Evolutionary conservation across 75 land plant species (phyloP).

Genomic region (Selaginella tamariscina): DNA sequence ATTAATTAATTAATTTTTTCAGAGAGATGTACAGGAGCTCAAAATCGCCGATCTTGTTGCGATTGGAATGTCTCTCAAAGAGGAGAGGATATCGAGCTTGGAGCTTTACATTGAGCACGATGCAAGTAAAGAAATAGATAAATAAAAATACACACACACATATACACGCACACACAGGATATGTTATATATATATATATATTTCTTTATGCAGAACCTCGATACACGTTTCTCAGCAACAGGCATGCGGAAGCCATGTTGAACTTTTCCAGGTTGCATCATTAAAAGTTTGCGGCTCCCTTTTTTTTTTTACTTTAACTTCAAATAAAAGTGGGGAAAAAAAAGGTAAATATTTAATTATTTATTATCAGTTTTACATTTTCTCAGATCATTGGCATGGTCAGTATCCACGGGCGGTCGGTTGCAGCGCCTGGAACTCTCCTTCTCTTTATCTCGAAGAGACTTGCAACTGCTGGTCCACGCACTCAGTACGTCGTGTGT

Average conservation of each 20-base stretch:
- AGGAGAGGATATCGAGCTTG: not conserved
- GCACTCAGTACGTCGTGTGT: slow-evolving; percentile 18
- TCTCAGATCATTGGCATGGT: slow-evolving; percentile 11
- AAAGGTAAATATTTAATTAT: too few relatives aligned
- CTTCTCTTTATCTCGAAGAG: slow-evolving; percentile 17
- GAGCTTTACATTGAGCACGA: not conserved
- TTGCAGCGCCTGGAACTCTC: slow-evolving; percentile 25
- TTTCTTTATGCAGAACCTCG: not conserved
- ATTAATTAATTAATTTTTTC: too few relatives aligned
- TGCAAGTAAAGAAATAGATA: not conserved
- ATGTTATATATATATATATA: not conserved
- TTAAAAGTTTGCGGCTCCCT: not conserved
- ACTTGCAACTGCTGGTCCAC: slow-evolving; percentile 19
- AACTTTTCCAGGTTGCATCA: slow-evolving; percentile 9
- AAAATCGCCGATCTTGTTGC: not conserved
- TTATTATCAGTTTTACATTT: too few relatives aligned
- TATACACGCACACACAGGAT: too few relatives aligned
- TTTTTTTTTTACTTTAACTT: not conserved
- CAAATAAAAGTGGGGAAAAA: too few relatives aligned
- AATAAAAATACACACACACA: too few relatives aligned
- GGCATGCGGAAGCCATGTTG: slow-evolving; percentile 13
- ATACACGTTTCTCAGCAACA: slow-evolving; percentile 9
- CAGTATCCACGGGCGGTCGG: slow-evolving; percentile 20
- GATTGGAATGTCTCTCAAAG: not conserved
- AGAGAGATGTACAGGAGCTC: not conserved